A percentile compares a stretch with the other conserved stretches of the same genome.
Conservation (phyloP, 805 yeast species). For the Nakazawaea ambrosiae region DNA sequence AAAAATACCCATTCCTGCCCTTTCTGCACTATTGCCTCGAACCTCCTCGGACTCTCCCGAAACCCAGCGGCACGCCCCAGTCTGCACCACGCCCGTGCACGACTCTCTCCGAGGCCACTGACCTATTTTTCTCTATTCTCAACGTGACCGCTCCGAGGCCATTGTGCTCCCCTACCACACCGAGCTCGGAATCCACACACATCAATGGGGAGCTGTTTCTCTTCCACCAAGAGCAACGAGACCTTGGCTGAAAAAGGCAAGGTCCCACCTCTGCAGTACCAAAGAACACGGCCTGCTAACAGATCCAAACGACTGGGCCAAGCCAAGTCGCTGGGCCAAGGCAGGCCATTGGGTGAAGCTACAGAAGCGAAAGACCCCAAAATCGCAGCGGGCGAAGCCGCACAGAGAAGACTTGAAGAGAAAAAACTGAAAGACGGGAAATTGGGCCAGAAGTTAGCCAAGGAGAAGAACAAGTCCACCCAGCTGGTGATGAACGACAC, state of each 20-base stretch:
- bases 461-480: conserved; percentile 1
- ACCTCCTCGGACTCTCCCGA: too few species aligned
- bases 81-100: too few species aligned
- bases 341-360: too few species aligned
- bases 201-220: background rate
- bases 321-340: too few species aligned
- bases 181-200: too few species aligned
- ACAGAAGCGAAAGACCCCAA: conserved; percentile 3
- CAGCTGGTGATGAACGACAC: conserved; percentile 2
- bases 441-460: conserved; percentile 9
- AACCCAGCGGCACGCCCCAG: too few species aligned
- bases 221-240: background rate
- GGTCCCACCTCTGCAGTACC: background rate
- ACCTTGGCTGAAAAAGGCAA: background rate
- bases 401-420: conserved; percentile 4
- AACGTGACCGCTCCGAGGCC: too few species aligned
- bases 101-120: too few species aligned
- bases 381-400: conserved; percentile 9
- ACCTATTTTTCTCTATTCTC: too few species aligned
- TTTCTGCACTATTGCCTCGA: too few species aligned
- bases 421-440: conserved; percentile 6
- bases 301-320: background rate
- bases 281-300: background rate
- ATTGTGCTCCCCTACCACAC: too few species aligned
- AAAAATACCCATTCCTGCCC: too few species aligned